Evolutionary conservation across 129 eudicot genomes (phyloP).

Genomic region (Flaveria brownii): DNA sequence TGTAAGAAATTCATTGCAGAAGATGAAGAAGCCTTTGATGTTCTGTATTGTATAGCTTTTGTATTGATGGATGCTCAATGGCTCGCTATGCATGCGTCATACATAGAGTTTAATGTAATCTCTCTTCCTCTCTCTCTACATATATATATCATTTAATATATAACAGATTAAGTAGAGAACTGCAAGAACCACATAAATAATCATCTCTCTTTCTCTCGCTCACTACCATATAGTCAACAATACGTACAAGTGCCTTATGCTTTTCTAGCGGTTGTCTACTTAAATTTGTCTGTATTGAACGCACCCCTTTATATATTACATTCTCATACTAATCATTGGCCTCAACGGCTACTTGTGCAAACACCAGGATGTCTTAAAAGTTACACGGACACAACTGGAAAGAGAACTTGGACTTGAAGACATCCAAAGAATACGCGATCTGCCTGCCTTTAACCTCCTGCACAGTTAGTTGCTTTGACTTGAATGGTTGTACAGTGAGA

Average conservation of each 20-base stretch:
- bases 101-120: conserved; percentile 74
- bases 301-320: neutral
- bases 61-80: conserved; percentile 83
- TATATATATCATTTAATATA: neutral
- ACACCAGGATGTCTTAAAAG: conserved; percentile 66
- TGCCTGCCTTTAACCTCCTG: conserved; percentile 72
- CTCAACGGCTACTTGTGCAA: neutral
- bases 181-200: neutral
- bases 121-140: neutral
- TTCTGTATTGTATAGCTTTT: conserved; percentile 67
- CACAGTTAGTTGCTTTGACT: conserved; percentile 22
- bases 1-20: conserved; percentile 40
- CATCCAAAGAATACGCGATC: conserved; percentile 57
- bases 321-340: neutral
- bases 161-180: neutral
- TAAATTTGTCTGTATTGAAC: neutral
- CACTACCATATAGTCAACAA: neutral
- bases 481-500: conserved; percentile 26
- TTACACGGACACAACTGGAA: conserved; percentile 73
- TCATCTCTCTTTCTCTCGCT: neutral
- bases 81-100: conserved; percentile 77
- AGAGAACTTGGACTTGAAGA: conserved; percentile 87
- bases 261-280: neutral
- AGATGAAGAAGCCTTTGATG: conserved; percentile 68
- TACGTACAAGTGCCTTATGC: neutral